Conservation (phyloP, 1,139 yeast species). For the Hansenula lynferdii region DNA sequence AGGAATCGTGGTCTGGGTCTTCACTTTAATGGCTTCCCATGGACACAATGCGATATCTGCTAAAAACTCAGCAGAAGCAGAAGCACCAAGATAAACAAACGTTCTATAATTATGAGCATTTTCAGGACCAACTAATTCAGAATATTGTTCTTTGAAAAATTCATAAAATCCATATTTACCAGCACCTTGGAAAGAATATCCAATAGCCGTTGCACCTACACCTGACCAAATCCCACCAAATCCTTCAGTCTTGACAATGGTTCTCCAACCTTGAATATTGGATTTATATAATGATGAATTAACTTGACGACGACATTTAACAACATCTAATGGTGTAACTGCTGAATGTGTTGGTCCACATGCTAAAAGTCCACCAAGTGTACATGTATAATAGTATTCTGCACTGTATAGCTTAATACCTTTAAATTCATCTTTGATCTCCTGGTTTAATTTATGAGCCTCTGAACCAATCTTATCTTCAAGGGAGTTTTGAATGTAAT, state of each 20-base stretch:
- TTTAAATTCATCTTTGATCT: constrained; percentile 5
- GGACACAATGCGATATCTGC: constrained; percentile 92
- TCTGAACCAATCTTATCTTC: constrained; percentile 1
- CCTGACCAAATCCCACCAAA: constrained; percentile 75
- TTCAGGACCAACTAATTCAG: constrained; percentile 63
- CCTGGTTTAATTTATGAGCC: background rate
- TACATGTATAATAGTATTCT: constrained; percentile 79
- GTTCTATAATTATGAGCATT: constrained; percentile 63
- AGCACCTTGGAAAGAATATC: constrained; percentile 93
- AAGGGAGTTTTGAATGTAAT: background rate
- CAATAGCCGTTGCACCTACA: constrained; percentile 84
- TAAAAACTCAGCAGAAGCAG: constrained; percentile 88
- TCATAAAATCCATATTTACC: constrained; percentile 96
- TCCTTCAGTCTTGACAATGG: constrained; percentile 71
- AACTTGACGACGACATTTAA: constrained; percentile 90
- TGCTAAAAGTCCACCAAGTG: constrained; percentile 81
- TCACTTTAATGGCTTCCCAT: constrained; percentile 88
- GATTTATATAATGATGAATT: constrained; percentile 65
- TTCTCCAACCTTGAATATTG: constrained; percentile 72
- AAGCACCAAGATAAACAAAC: constrained; percentile 71
- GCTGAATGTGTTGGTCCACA: constrained; percentile 96
- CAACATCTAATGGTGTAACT: constrained; percentile 88
- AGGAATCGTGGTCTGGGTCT: constrained; percentile 88
- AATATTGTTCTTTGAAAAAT: constrained; percentile 73
- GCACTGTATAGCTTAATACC: constrained; percentile 43